Evolutionary conservation across 805 yeast genomes (phyloP).

Genomic region (Metschnikowia corniflorae): DNA sequence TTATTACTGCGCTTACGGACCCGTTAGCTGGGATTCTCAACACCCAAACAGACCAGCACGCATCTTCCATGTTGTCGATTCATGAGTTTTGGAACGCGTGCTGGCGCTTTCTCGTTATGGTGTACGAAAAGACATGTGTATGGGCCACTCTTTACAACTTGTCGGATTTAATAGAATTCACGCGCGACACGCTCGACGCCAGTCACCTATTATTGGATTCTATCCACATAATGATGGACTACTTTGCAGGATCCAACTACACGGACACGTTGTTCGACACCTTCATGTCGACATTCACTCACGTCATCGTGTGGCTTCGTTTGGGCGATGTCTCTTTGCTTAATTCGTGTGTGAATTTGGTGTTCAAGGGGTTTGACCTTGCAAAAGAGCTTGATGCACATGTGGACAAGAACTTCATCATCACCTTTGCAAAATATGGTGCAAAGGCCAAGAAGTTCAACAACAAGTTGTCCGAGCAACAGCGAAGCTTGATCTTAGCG

Average conservation of each 20-base stretch:
- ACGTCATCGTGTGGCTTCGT: conserved; percentile 76
- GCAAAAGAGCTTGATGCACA: conserved; percentile 52
- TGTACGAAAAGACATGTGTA: conserved; percentile 59
- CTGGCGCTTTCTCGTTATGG: conserved; percentile 71
- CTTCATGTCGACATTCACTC: conserved; percentile 59
- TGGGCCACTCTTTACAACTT: conserved; percentile 72
- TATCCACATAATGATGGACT: conserved; percentile 42
- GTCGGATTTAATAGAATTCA: conserved; percentile 66
- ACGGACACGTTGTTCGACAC: conserved; percentile 40
- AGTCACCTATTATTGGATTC: conserved; percentile 68
- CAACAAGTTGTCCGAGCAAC: conserved; percentile 66
- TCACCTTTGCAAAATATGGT: conserved; percentile 59
- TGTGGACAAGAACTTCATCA: conserved; percentile 52
- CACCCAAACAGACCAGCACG: conserved; percentile 11
- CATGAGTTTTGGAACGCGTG: conserved; percentile 58
- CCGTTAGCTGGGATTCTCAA: conserved; percentile 58
- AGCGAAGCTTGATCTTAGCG: conserved; percentile 58
- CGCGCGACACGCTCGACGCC: conserved; percentile 70
- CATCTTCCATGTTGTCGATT: conserved; percentile 20
- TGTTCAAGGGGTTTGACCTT: conserved; percentile 61
- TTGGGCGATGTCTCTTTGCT: conserved; percentile 75
- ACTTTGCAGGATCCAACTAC: conserved; percentile 11
- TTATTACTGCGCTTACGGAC: conserved; percentile 57
- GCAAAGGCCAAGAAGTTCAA: conserved; percentile 63
- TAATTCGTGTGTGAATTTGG: conserved; percentile 67